Percentiles rank a stretch among this genome's conserved stretches.
Conservation (phyloP, 2,329 filamentous ascomycete genomes). For the Emergomyces orientalis region DNA sequence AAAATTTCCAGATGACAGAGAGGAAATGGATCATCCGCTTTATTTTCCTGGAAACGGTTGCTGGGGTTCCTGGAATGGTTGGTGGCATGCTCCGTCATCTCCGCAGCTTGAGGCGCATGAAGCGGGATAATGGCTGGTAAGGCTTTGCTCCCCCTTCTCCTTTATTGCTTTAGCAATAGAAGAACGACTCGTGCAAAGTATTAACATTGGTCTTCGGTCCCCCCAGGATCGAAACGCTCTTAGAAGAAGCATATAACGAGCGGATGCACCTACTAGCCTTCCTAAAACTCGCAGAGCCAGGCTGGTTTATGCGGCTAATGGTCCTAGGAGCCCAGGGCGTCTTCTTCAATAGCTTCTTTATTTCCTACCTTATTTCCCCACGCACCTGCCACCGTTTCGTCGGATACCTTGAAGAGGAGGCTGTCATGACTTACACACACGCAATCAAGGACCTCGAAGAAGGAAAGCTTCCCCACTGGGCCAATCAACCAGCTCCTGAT, state of each 20-base stretch:
- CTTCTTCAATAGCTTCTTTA: constrained; percentile 91
- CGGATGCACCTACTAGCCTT: constrained; percentile 90
- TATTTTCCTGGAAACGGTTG: constrained; percentile 89
- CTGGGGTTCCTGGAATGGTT: constrained; percentile 94
- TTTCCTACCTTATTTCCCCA: constrained; percentile 78
- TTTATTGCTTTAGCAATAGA: background rate
- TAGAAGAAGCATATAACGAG: constrained; percentile 88
- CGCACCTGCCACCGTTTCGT: constrained; percentile 90
- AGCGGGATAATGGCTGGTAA: constrained; percentile 61
- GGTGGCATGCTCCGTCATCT: constrained; percentile 89
- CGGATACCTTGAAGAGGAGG: constrained; percentile 94
- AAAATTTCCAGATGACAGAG: constrained; percentile 64
- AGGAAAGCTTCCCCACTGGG: constrained; percentile 77
- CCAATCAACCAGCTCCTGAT: constrained; percentile 67
- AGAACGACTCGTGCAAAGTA: background rate
- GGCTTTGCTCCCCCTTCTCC: constrained; percentile 2
- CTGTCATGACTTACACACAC: constrained; percentile 87
- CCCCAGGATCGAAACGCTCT: constrained; percentile 72
- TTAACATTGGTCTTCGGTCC: background rate
- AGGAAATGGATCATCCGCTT: constrained; percentile 84
- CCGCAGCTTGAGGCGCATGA: constrained; percentile 43
- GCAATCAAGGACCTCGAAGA: constrained; percentile 78
- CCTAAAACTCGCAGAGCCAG: constrained; percentile 79
- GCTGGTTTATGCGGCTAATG: constrained; percentile 84
- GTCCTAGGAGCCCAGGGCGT: constrained; percentile 88